phyloP scores from a whole-genome alignment of 1,284 basidiomycete species.

The Tremellales sp. region DNA sequence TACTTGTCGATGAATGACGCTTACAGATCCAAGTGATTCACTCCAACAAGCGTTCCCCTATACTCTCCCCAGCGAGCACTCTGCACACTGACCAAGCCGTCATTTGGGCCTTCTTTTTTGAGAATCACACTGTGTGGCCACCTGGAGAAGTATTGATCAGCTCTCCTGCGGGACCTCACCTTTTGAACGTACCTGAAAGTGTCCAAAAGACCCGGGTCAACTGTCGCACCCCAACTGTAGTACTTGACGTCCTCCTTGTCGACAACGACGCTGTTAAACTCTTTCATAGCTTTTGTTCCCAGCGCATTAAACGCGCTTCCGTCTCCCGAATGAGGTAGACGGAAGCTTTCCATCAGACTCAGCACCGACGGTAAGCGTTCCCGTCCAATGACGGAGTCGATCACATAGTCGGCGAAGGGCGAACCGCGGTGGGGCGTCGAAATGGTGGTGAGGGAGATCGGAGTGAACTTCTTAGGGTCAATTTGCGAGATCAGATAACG shows the following conservation, averaged over 20 bases:
- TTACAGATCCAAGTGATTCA: slow-evolving; percentile 87
- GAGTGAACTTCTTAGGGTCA: slow-evolving; percentile 52
- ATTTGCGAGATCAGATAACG: slow-evolving; percentile 64
- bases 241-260: slow-evolving; percentile 75
- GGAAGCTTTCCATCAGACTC: slow-evolving; percentile 56
- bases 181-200: too few species aligned
- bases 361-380: slow-evolving; percentile 50
- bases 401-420: slow-evolving; percentile 88
- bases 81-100: slow-evolving; percentile 85
- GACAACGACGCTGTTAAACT: slow-evolving; percentile 80
- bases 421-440: slow-evolving; percentile 86
- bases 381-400: slow-evolving; percentile 68
- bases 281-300: slow-evolving; percentile 76
- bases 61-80: slow-evolving; percentile 80
- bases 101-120: slow-evolving; percentile 88
- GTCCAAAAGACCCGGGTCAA: slow-evolving; percentile 81
- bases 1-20: slow-evolving; percentile 9
- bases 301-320: slow-evolving; percentile 86
- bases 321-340: slow-evolving; percentile 80
- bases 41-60: slow-evolving; percentile 72
- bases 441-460: slow-evolving; percentile 86
- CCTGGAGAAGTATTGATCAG: too few species aligned
- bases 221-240: slow-evolving; percentile 88
- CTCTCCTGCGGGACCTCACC: too few species aligned
- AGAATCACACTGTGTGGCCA: slow-evolving; percentile 79